These are phyloP conservation scores for Ceratobasidium sp. DNA, from an alignment of 1,284 basidiomycete species.

Conservation along the genomic window DNA sequence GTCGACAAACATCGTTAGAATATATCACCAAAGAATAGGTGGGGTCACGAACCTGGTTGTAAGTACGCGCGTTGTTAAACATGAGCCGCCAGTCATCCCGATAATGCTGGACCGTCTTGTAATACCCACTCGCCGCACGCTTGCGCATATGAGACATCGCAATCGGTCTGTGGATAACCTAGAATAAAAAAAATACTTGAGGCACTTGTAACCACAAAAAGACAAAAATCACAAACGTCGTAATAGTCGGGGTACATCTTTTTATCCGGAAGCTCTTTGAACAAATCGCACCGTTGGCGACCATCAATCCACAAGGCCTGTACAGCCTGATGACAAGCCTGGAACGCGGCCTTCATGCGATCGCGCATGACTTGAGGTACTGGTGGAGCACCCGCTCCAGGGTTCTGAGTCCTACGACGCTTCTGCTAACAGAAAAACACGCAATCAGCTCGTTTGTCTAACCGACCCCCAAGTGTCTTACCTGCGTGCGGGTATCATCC, in stretches of 20 bases:
- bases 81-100: slow-evolving; percentile 84
- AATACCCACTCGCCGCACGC: slow-evolving; percentile 71
- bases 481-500: slow-evolving; percentile 68
- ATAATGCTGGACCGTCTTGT: slow-evolving; percentile 77
- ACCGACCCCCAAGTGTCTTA: slow-evolving; percentile 48
- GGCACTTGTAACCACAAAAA: too few species aligned
- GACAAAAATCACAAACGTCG: slow-evolving; percentile 10
- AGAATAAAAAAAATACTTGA: too few species aligned
- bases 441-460: background rate
- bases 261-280: slow-evolving; percentile 78
- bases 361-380: slow-evolving; percentile 64
- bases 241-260: slow-evolving; percentile 55
- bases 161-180: slow-evolving; percentile 75
- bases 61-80: slow-evolving; percentile 90
- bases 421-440: slow-evolving; percentile 58
- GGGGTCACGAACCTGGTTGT: slow-evolving; percentile 58
- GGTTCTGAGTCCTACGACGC: slow-evolving; percentile 66
- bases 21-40: background rate
- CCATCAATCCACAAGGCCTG: slow-evolving; percentile 74
- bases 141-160: slow-evolving; percentile 87
- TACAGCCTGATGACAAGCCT: slow-evolving; percentile 80
- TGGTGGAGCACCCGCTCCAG: slow-evolving; percentile 55
- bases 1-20: background rate
- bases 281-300: slow-evolving; percentile 80
- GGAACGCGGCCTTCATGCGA: slow-evolving; percentile 83